Evolutionary conservation across 495 filamentous ascomycete genomes (phyloP), one percentile per base, ranked within the genome.

Genomic region (Xylaria telfairii): DNA sequence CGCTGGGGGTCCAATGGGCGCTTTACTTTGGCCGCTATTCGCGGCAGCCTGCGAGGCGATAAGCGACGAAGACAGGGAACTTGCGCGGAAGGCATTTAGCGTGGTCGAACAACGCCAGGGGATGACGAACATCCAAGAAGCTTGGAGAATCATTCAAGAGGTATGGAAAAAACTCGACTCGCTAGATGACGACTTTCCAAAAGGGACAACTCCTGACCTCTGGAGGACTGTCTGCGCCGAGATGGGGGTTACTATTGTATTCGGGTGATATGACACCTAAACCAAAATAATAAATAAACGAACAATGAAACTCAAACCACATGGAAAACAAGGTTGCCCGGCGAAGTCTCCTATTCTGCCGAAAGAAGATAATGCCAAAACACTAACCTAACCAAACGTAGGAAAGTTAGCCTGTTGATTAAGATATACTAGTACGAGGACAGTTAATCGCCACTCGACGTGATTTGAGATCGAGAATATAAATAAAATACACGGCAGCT

Each of bases 11-110:
- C 88, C 88, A 1, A 89, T 90, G 87, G 80, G 85, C 0, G 88
- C 87, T 6, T 74, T 90, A 39, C 76, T 90, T 0, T 90, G 88
- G 88, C 88, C 88, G 17, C 78, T 90, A 10, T 90, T 90, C 70
- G 87, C 85, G 19, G 85, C 86, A 2, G 81, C 86, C 0, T 89
- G 87, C 72, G 88, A 90, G 74, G 88, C 88, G 1, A 73, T 82
- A 3, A 72, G 51, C 13, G 39, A 59, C 12, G 78, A 75, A 30
- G 86, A 87, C 57, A 75, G 85, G 24, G 70, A 61, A 4, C 76
- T 88, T 10, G 85, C 87, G 1, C 72, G 76, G 17, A 76, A 75
- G 30, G 84, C 85, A 3, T 90, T 89, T 69, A 74, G 70, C 0
- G 84, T 83, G 42, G 79, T 88, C 1, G 82, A 84, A 39, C 81